Base-by-base conservation (phyloP, 2,329 filamentous ascomycete genomes). In the Penicillium sp. region DNA sequence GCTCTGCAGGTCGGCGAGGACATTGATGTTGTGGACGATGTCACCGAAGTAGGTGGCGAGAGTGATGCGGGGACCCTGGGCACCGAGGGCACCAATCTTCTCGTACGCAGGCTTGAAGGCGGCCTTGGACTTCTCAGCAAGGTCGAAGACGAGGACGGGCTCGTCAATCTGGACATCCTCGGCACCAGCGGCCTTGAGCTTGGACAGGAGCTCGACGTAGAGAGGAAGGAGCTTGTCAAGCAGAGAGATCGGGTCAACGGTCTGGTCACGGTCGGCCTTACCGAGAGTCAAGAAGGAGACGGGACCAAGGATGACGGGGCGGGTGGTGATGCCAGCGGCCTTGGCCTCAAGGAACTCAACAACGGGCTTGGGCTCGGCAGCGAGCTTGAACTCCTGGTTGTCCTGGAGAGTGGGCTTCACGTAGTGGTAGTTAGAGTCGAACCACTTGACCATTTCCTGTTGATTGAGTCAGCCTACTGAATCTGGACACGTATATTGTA, bases 341-440 rank as follows among this genome's bases (percentile, higher is more conserved):
- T 98, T 97, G 69, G 93, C 93, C 82, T 98, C 93, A 64, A 86
- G 80, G 83, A 93, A 98, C 75, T 98, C 88, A 64, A 72, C 78
- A 60, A 98, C 87, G 63, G 93, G 89, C 85, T 98, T 98, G 72
- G 93, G 89, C 74, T 84, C 85, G 63, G 81, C 76, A 56, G 79
- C 75, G 57, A 98, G 88, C 76, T 85, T 90, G 84, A 98, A 98
- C 69, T 81, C 84, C 82, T 98, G 93, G 81, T 87, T 86, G 77
- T 96, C 85, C 77, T 96, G 89, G 61, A 98, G 83, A 57, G 93
- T 96, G 59, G 93, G 93, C 84, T 97, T 97, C 77, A 97, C 93
- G 75, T 98, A 98, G 82, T 97, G 93, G 85, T 98, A 98, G 86
- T 98, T 98, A 61, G 89, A 95, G 81, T 98, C 93, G 72, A 98